phyloP scores from a whole-genome alignment of 148 eudicot genomes.

The Suaeda aralocaspica region DNA sequence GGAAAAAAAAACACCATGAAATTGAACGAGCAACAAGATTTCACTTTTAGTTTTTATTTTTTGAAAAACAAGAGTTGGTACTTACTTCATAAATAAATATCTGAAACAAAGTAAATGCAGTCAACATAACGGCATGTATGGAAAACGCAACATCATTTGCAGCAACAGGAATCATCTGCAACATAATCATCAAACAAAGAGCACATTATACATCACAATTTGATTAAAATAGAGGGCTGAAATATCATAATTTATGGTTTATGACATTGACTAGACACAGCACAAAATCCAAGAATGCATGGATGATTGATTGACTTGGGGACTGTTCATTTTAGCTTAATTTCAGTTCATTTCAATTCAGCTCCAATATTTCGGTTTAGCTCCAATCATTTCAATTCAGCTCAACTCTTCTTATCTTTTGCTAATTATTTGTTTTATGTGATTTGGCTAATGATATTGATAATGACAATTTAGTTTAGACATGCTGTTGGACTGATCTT shows the following conservation, averaged over 20 bases:
- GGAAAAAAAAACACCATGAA: background rate
- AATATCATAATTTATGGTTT: background rate
- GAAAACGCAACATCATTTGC: slow-evolving; percentile 79
- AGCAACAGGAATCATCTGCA: slow-evolving; percentile 91
- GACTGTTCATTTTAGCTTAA: too few species aligned
- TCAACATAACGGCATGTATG: slow-evolving; percentile 64
- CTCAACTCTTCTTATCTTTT: too few species aligned
- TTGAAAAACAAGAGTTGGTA: background rate
- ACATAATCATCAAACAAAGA: slow-evolving; percentile 1
- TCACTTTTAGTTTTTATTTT: too few species aligned
- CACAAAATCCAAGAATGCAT: background rate
- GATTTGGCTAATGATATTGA: too few species aligned
- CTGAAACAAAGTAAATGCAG: slow-evolving; percentile 66
- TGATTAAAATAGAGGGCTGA: background rate
- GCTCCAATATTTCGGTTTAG: too few species aligned
- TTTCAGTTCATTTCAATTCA: too few species aligned
- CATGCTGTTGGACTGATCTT: too few species aligned
- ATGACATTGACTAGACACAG: background rate
- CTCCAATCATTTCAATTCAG: too few species aligned
- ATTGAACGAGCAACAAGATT: background rate
- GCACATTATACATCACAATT: slow-evolving; percentile 3
- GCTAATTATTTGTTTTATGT: too few species aligned
- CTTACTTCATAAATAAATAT: slow-evolving; percentile 77
- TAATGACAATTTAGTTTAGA: too few species aligned
- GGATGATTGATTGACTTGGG: too few species aligned